These are phyloP conservation scores for Monilinia aucupariae DNA, from an alignment of 2,329 filamentous ascomycete species.

Conservation along the genomic window DNA sequence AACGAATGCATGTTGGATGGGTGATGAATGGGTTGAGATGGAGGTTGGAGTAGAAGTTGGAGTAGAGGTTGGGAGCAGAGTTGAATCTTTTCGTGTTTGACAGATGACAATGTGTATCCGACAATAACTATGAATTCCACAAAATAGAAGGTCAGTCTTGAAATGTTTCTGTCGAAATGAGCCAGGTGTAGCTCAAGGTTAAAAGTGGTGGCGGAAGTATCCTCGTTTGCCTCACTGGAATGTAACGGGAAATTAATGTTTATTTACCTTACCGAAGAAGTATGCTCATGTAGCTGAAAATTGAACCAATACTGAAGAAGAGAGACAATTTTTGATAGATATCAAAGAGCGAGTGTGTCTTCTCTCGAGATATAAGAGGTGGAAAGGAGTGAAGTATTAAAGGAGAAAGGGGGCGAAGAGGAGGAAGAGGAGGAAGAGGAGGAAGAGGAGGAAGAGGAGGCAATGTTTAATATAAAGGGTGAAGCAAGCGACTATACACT, in stretches of 20 bases:
- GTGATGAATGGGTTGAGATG: background rate
- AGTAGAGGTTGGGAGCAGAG: background rate
- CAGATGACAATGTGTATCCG: background rate
- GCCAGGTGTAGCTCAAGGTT: constrained; percentile 12
- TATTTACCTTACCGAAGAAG: constrained; percentile 12
- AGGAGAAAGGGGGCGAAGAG: too few relatives aligned
- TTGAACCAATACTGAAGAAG: background rate
- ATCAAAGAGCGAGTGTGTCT: constrained; percentile 12
- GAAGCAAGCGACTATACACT: background rate
- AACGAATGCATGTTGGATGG: constrained; percentile 47
- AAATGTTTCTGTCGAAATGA: background rate
- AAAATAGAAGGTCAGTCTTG: background rate
- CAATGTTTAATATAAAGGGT: background rate
- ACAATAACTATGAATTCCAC: background rate
- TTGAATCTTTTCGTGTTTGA: background rate
- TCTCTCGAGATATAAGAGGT: background rate
- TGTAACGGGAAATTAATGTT: constrained; percentile 15
- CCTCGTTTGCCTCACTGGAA: constrained; percentile 7
- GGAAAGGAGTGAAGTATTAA: background rate
- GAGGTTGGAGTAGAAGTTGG: background rate
- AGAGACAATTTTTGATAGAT: background rate
- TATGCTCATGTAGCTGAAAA: background rate
- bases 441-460: background rate
- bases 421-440: background rate
- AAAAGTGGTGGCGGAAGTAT: constrained; percentile 16